phyloP scores from a whole-genome alignment of 177 flowering plant genomes.

The Telopea speciosissima region DNA sequence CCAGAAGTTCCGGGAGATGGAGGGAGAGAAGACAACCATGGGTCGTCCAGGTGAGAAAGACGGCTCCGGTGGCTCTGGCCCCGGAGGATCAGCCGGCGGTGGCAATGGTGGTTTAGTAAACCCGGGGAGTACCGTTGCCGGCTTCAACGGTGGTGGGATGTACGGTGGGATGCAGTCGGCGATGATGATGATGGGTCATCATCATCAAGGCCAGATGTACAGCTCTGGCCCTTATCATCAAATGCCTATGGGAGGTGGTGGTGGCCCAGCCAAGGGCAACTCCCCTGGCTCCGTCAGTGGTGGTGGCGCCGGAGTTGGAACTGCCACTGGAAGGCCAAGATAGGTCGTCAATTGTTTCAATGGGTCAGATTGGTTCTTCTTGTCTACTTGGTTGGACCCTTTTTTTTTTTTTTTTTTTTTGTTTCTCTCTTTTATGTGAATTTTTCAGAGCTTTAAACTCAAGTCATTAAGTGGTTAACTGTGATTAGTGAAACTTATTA shows the following conservation, averaged over 20 bases:
- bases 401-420: too few species aligned
- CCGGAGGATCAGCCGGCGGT: conserved; percentile 14
- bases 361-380: too few species aligned
- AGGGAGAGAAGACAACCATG: conserved; percentile 43
- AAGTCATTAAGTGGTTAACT: too few species aligned
- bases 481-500: too few species aligned
- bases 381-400: too few species aligned
- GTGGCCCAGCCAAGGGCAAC: not conserved
- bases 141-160: conserved; percentile 15
- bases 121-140: conserved; percentile 7
- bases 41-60: conserved; percentile 31
- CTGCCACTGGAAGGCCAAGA: not conserved
- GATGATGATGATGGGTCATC: conserved; percentile 28
- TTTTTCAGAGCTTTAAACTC: too few species aligned
- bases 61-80: conserved; percentile 14
- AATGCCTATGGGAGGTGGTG: not conserved
- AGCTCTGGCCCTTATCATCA: conserved; percentile 1
- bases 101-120: conserved; percentile 15
- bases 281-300: not conserved
- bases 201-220: conserved; percentile 18
- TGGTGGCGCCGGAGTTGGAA: not conserved
- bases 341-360: not conserved
- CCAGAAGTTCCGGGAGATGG: conserved; percentile 63
- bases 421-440: too few species aligned
- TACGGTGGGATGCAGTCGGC: conserved; percentile 16